Evolutionary conservation across 2,329 filamentous ascomycete species (phyloP), one percentile per base, ranked within the genome.

Genomic region (Malbranchea zuffiana): DNA sequence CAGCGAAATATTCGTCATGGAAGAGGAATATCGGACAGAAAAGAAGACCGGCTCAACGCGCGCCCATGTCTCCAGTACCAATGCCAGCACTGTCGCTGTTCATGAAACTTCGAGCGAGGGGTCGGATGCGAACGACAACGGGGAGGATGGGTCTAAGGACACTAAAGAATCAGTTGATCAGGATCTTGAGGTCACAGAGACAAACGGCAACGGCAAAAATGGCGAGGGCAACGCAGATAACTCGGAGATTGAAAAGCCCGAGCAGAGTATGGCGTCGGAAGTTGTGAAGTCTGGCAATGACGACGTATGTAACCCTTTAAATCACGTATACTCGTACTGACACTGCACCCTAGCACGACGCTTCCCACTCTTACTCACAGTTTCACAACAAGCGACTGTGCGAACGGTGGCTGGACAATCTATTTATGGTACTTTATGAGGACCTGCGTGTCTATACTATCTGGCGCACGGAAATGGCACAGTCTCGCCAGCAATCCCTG

Each of bases 371-470:
- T 47, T 82, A 93, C 49, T 87, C 86, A 5, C 83, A 88, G 50
- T 85, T 98, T 55, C 90, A 92, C 57, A 94, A 95, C 61, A 98
- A 98, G 66, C 80, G 90, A 1, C 74, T 98, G 1, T 98, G 90
- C 54, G 90, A 98, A 62, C 78, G 90, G 49, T 98, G 90, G 90
- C 73, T 98, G 2, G 90, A 98, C 61, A 96, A 93, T 52, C 72
- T 98, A 15, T 98, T 98, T 66, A 98, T 98, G 90, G 90, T 96
- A 0, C 72, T 98, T 2, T 98, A 98, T 58, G 90, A 98, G 60
- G 90, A 98, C 54, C 72, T 98, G 12, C 83, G 90, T 33, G 88
- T 98, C 30, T 98, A 98, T 67, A 98, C 90, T 8, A 98, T 98
- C 59, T 98, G 90, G 90, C 80, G 90, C 39, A 96, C 90, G 1